These are phyloP conservation scores for Balakata baccata DNA, from an alignment of 345 rosid genomes.

Conservation along the genomic window DNA sequence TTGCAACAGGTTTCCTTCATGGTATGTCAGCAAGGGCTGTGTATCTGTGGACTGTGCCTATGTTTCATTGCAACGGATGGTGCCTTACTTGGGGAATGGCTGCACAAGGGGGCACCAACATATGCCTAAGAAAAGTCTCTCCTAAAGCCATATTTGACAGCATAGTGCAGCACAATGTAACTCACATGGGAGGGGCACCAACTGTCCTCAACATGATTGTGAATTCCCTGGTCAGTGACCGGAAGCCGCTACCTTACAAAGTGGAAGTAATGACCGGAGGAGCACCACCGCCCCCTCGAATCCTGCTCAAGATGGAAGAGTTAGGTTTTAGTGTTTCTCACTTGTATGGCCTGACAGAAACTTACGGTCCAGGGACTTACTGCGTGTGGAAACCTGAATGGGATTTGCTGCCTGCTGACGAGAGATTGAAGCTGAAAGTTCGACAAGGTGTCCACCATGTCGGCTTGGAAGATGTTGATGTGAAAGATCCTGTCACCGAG, in stretches of 20 bases:
- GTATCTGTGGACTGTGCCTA: conserved; percentile 86
- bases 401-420: conserved; percentile 47
- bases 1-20: conserved; percentile 55
- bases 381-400: conserved; percentile 71
- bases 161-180: conserved; percentile 52
- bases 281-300: conserved; percentile 58
- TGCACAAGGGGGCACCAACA: conserved; percentile 77
- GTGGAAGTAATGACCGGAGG: conserved; percentile 66
- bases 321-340: conserved; percentile 64
- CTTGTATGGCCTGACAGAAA: conserved; percentile 74
- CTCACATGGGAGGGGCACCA: conserved; percentile 88
- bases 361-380: conserved; percentile 67
- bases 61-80: conserved; percentile 97
- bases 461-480: conserved; percentile 63
- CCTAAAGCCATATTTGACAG: conserved; percentile 55
- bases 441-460: conserved; percentile 78
- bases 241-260: conserved; percentile 40
- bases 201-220: conserved; percentile 76
- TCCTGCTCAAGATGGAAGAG: conserved; percentile 57
- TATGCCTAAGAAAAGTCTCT: conserved; percentile 61
- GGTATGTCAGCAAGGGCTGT: conserved; percentile 51
- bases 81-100: conserved; percentile 84
- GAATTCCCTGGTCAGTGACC: conserved; percentile 42
- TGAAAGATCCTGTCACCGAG: conserved; percentile 53
- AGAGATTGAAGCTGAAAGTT: conserved; percentile 48